Conservation (phyloP, 1,284 basidiomycete genomes). For the Calocybe gambosa region DNA sequence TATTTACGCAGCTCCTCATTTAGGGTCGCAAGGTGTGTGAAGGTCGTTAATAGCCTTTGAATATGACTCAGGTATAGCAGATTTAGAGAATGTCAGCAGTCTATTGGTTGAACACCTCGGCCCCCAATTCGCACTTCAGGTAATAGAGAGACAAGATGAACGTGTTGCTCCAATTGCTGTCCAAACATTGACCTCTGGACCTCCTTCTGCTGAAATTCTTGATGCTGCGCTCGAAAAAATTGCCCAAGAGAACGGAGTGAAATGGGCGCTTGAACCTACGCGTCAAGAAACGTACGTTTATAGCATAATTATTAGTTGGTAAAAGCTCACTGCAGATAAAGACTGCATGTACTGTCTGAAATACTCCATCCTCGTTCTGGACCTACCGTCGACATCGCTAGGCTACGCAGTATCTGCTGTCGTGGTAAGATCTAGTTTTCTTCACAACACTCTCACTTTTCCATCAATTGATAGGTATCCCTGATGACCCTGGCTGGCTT, state of each 20-base stretch:
- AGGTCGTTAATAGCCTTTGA: not conserved
- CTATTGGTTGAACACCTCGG: constrained; percentile 52
- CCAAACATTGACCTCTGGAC: constrained; percentile 41
- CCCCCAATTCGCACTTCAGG: constrained; percentile 49
- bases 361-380: constrained; percentile 45
- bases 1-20: constrained; percentile 52
- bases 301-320: not conserved
- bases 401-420: constrained; percentile 48
- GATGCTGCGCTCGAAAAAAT: constrained; percentile 51
- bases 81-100: constrained; percentile 49
- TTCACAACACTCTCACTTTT: constrained; percentile 1
- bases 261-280: constrained; percentile 56
- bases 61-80: constrained; percentile 28
- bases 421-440: constrained; percentile 37
- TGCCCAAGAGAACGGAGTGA: constrained; percentile 46
- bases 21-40: constrained; percentile 50
- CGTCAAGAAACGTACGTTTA: constrained; percentile 55
- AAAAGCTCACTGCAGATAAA: constrained; percentile 21
- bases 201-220: constrained; percentile 49
- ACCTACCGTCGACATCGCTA: constrained; percentile 51
- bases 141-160: constrained; percentile 42
- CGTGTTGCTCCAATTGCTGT: constrained; percentile 53
- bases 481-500: constrained; percentile 65
- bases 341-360: constrained; percentile 50
- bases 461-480: constrained; percentile 44